Base-by-base conservation (phyloP, 148 eudicot genomes). In the Fagopyrum tataricum region DNA sequence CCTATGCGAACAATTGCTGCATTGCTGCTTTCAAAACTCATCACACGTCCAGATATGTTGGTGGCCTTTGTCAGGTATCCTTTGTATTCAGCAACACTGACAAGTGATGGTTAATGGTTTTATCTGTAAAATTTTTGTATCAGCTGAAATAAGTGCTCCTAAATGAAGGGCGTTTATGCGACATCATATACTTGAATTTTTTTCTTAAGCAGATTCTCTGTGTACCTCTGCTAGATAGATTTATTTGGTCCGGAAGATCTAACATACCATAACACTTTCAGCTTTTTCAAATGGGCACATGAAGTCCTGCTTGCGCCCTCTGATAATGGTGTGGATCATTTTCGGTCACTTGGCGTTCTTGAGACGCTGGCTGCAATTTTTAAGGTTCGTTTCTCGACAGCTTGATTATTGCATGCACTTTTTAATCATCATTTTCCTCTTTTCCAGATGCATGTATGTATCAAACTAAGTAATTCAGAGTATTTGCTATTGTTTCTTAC, bases 1-100 rank as follows among this genome's bases (percentile, higher is more conserved):
- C 98, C 98, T 55, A 91, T 91, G 98, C 96, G 93, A 46, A 87
- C 86, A 72, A 91, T 94, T 75, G 81, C 97, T 80, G 96, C 93
- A 64, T 81, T 94, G 85, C 82, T 94, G 72, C 91, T 94, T 56
- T 91, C 98, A 61, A 91, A 75, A 81, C 96, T 94, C 79, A 76
- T 94, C 78, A 94, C 96, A 58, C 98, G 98, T 67, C 98, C 97
- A 43, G 98, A 94, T 81, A 94, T 91, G 97, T 66, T 71, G 56
- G 87, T 82, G 77, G 96, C 90, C 71, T 90, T 89, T 77, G 82
- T 80, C 90, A 94, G 97, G 98, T 94, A 74, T 21, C 73, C 7
- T 39, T 51, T 21, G 58, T 75, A 61, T 61, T 64, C 20, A 39
- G 18, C 43, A 15, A 64, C 26, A 39, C 3, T 37, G 13, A 59